Conservation (phyloP, 2,329 filamentous ascomycete genomes). For the Chaetomium globosum region DNA sequence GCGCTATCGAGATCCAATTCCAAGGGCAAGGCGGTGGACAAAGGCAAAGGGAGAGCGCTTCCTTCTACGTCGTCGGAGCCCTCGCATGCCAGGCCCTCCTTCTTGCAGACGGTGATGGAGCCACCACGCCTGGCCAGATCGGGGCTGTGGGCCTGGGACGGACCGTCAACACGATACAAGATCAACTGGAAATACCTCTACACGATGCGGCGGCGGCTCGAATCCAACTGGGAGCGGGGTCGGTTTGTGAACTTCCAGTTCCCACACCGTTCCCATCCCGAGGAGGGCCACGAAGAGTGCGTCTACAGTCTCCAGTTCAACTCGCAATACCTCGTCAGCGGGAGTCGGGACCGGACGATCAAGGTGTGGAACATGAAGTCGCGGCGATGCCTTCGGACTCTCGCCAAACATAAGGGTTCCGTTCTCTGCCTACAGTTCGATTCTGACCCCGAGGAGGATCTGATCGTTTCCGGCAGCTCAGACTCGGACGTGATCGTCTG, state of each 20-base stretch:
- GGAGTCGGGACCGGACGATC: slow-evolving; percentile 84
- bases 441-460: slow-evolving; percentile 78
- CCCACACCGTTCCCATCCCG: slow-evolving; percentile 75
- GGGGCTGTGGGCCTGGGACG: slow-evolving; percentile 56
- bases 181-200: slow-evolving; percentile 95
- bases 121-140: slow-evolving; percentile 47
- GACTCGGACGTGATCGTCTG: slow-evolving; percentile 89
- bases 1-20: slow-evolving; percentile 40
- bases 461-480: slow-evolving; percentile 94
- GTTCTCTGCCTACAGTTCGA: slow-evolving; percentile 96
- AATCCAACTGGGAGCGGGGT: slow-evolving; percentile 88
- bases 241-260: slow-evolving; percentile 85
- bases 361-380: slow-evolving; percentile 89
- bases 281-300: slow-evolving; percentile 87
- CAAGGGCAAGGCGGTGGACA: slow-evolving; percentile 38
- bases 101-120: slow-evolving; percentile 40
- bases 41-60: slow-evolving; percentile 42
- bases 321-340: slow-evolving; percentile 83
- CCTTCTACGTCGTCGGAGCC: slow-evolving; percentile 22
- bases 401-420: slow-evolving; percentile 78
- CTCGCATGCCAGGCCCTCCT: slow-evolving; percentile 30
- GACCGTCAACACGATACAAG: slow-evolving; percentile 55
- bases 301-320: slow-evolving; percentile 94
- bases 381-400: slow-evolving; percentile 68
- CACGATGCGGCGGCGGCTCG: slow-evolving; percentile 79